Base-by-base conservation (phyloP, 768 basidiomycete genomes). In the Hericium coralloides region DNA sequence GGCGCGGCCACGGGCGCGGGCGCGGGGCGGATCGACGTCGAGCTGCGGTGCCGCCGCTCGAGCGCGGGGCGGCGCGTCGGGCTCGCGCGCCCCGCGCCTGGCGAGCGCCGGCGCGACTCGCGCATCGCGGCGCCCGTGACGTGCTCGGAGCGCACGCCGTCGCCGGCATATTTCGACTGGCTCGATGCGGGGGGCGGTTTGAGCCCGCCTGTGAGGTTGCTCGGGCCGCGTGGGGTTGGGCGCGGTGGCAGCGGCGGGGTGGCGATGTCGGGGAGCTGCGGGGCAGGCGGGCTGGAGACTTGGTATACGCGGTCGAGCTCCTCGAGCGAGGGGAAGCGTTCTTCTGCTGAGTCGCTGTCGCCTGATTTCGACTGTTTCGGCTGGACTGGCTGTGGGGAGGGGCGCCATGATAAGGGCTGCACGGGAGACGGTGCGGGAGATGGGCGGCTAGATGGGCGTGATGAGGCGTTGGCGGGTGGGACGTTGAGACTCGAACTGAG, bases 311-410 rank as follows among this genome's bases (percentile, higher is more conserved):
- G 79, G 68, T 92, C 87, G 6, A 95, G 73, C 58, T 89, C 87
- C 67, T 95, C 94, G 43, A 97, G 72, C 0, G 94, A 89, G 0
- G 94, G 94, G 68, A 90, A 97, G 53, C 90, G 79, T 31, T 82
- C 78, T 68, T 94, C 92, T 17, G 76, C 79, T 45, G 79, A 73
- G 31, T 77, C 74, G 20, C 77, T 74, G 41, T 66, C 64, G 41
- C 72, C 73, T 17, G 56, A 52, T n/a, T 18, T 39, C 18, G 61
- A 49, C 38, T 38, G 47, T 4, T 25, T 17, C 25, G 38, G 52
- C 3, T 45, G 55, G 12, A 45, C 26, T 12, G 63, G 55, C 36
- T 61, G 61, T 9, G 58, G 55, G 6, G 53, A 52, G n/a, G 52
- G 54, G 25, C 56, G 56, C 61, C 59, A 62, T 8, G 56, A 49